Evolutionary conservation across 1,139 yeast species (phyloP), one percentile per base, ranked within the genome.

Genomic region (Williopsis jadinii): DNA sequence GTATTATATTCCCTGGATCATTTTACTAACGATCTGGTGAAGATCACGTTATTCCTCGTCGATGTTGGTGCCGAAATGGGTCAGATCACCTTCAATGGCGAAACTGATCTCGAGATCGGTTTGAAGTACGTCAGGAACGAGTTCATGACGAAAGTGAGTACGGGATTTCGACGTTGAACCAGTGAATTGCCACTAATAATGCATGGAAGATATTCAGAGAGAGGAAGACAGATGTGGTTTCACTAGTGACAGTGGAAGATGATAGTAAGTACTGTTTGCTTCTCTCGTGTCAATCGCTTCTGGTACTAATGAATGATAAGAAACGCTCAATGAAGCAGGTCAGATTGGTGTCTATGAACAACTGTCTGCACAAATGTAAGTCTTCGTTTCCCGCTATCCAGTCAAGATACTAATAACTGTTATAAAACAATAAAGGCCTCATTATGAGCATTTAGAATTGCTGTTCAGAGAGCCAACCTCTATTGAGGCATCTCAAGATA

Each of bases 151-250:
- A 73, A 77, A 46, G 65, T 71, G 35, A 45, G 72, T 43, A 9
- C 5, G 6, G 4, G 24, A 19, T 19, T 19, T 6, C 4, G 24
- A 19, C 24, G 6, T 5, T 19, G 24, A 6, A 19, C 24, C 24
- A 19, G 6, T 19, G 24, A 6, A 19, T 19, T 4, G 6, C 6
- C 24, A 19, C 24, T 19, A 6, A 19, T 6, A 19, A 19, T 4
- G 6, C 6, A 28, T 6, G 26, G 31, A 12, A 41, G 44, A 38
- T 41, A 15, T 39, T 42, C 35, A 63, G 69, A 40, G 80, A 69
- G 6, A 65, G 85, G 36, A 79, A 78, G 52, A 71, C 79, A 4
- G 87, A 81, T 51, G 62, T 64, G 34, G 66, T 78, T 2, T 73
- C 78, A 0, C 57, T 78, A 3, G 61, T 75, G 2, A 61, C 67